These are phyloP conservation scores for Ustilago xerochloae DNA, from an alignment of 1,284 basidiomycete species.

Conservation along the genomic window DNA sequence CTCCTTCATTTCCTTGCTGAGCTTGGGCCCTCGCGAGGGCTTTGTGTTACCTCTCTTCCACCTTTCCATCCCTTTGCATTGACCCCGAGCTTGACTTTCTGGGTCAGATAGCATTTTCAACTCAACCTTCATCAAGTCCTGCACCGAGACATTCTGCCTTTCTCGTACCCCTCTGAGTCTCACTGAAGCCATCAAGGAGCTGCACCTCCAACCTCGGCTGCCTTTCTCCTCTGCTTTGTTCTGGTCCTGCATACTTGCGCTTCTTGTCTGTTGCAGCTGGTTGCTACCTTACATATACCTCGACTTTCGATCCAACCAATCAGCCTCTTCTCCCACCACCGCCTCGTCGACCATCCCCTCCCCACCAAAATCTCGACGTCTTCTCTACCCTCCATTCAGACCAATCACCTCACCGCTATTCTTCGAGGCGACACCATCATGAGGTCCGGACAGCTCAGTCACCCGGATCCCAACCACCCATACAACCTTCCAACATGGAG, in stretches of 20 bases:
- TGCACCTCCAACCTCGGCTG: too few species aligned
- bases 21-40: neutral
- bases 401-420: too few species aligned
- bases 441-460: conserved; percentile 28
- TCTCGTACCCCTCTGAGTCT: too few species aligned
- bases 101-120: neutral
- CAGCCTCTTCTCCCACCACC: too few species aligned
- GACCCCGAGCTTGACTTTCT: neutral
- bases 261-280: neutral
- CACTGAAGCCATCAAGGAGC: too few species aligned
- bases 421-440: conserved; percentile 9
- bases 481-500: conserved; percentile 56
- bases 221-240: neutral
- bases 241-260: neutral
- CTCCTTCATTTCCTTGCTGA: neutral
- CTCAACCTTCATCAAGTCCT: neutral
- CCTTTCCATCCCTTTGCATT: neutral
- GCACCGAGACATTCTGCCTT: neutral
- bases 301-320: neutral
- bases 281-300: neutral
- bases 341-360: neutral
- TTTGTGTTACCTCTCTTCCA: neutral
- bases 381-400: neutral
- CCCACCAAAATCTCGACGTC: neutral
- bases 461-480: conserved; percentile 49